phyloP scores from a whole-genome alignment of 1,284 basidiomycete genomes.

The Ceratobasidium sp. region DNA sequence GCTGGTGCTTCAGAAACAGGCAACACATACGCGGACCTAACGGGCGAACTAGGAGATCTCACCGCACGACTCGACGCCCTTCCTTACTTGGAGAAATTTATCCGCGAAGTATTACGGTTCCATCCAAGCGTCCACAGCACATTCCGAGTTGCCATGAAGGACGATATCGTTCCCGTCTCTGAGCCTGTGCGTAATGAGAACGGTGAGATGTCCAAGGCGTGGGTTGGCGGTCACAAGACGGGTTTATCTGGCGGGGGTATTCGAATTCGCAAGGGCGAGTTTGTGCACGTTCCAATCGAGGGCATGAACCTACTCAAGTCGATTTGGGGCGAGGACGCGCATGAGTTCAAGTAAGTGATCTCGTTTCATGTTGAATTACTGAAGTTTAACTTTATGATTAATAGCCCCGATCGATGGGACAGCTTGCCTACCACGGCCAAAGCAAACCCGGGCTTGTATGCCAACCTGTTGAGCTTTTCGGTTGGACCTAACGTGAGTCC shows the following conservation, averaged over 20 bases:
- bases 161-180: slow-evolving; percentile 53
- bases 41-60: slow-evolving; percentile 44
- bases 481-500: slow-evolving; percentile 69
- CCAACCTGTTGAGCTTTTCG: slow-evolving; percentile 74
- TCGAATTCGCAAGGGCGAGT: slow-evolving; percentile 66
- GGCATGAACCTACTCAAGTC: slow-evolving; percentile 74
- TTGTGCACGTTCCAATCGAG: slow-evolving; percentile 76
- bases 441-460: slow-evolving; percentile 69
- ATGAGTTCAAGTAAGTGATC: slow-evolving; percentile 61
- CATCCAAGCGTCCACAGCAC: slow-evolving; percentile 52
- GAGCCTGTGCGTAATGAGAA: slow-evolving; percentile 57
- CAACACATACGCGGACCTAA: slow-evolving; percentile 22
- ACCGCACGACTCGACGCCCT: slow-evolving; percentile 52
- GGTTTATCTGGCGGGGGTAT: slow-evolving; percentile 56
- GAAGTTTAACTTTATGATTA: neutral
- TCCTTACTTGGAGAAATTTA: slow-evolving; percentile 56
- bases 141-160: slow-evolving; percentile 49
- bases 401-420: slow-evolving; percentile 75
- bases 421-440: slow-evolving; percentile 66
- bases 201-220: slow-evolving; percentile 28
- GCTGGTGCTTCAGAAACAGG: slow-evolving; percentile 11
- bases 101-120: slow-evolving; percentile 54
- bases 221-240: slow-evolving; percentile 35
- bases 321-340: slow-evolving; percentile 76
- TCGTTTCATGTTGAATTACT: neutral